Evolutionary conservation across 495 filamentous ascomycete genomes (phyloP), one percentile per base, ranked within the genome.

Genomic region (Mycothermus thermophilus): DNA sequence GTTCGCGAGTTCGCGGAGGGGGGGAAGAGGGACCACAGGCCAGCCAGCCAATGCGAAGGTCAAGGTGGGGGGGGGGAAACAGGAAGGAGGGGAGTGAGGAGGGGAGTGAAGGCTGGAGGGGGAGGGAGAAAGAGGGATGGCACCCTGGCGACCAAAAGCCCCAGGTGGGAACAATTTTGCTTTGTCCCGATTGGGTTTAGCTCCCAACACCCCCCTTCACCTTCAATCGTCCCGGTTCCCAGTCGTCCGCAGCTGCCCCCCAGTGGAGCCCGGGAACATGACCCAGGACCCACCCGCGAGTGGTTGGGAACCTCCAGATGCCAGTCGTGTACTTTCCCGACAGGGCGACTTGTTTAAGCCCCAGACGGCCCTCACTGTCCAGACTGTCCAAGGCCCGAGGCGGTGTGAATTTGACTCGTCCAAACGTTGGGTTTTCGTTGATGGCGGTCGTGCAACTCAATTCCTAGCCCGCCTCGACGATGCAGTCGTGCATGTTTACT

Each of bases 41-140:
- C 22, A 25, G 22, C 27, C 37, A 35, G 41, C 37, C 33, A 40
- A 28, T 32, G 41, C 45, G n/a, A n/a, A n/a, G n/a, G n/a, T n/a
- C n/a, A n/a, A 48, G 41, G 42, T 49, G 49, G 42, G 48, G 43
- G 42, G 49, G 42, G 48, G 43, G 42, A n/a, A n/a, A n/a, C n/a
- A n/a, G n/a, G n/a, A n/a, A n/a, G n/a, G n/a, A n/a, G n/a, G n/a
- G n/a, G n/a, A n/a, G n/a, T n/a, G n/a, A n/a, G n/a, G n/a, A n/a
- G n/a, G n/a, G n/a, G n/a, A n/a, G n/a, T n/a, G n/a, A n/a, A n/a
- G n/a, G n/a, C n/a, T n/a, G n/a, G n/a, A n/a, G n/a, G n/a, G n/a
- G n/a, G n/a, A n/a, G n/a, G n/a, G n/a, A n/a, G n/a, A n/a, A n/a
- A n/a, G n/a, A n/a, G n/a, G n/a, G n/a, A n/a, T n/a, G 22, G 6